phyloP scores from a whole-genome alignment of 2,329 filamentous ascomycete species.

The Monosporascus sp. region DNA sequence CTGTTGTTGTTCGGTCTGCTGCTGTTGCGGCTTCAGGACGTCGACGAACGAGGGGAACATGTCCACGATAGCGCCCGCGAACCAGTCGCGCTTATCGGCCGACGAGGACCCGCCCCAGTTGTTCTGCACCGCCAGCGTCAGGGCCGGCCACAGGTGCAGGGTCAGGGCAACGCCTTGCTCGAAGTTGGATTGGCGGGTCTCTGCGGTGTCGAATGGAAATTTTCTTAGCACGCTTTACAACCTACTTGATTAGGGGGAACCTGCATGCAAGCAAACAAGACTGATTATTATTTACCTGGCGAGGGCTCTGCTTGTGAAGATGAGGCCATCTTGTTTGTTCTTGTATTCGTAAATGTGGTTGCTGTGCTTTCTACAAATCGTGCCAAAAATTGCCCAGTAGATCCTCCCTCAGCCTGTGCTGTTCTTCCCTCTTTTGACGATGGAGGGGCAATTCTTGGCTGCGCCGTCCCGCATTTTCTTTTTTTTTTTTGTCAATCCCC shows the following conservation, averaged over 20 bases:
- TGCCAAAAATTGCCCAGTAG: too few species aligned
- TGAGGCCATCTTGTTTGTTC: slow-evolving; percentile 7
- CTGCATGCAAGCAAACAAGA: background rate
- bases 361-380: background rate
- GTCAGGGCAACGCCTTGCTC: slow-evolving; percentile 82
- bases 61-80: slow-evolving; percentile 80
- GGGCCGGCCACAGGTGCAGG: slow-evolving; percentile 81
- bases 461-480: background rate
- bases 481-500: background rate
- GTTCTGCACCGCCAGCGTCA: slow-evolving; percentile 81
- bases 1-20: slow-evolving; percentile 5
- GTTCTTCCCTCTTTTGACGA: background rate
- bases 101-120: slow-evolving; percentile 82
- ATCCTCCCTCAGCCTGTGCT: background rate
- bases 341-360: background rate
- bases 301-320: slow-evolving; percentile 15
- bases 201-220: slow-evolving; percentile 23
- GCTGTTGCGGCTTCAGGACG: slow-evolving; percentile 20
- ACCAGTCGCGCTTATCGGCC: slow-evolving; percentile 90
- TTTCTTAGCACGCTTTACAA: too few species aligned
- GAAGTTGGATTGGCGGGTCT: slow-evolving; percentile 59
- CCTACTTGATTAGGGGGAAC: too few species aligned
- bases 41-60: slow-evolving; percentile 65
- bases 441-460: slow-evolving; percentile 12
- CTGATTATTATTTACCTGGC: slow-evolving; percentile 16